These are phyloP conservation scores for Staphylotrichum longicolle DNA, from an alignment of 495 filamentous ascomycete species.

Conservation along the genomic window DNA sequence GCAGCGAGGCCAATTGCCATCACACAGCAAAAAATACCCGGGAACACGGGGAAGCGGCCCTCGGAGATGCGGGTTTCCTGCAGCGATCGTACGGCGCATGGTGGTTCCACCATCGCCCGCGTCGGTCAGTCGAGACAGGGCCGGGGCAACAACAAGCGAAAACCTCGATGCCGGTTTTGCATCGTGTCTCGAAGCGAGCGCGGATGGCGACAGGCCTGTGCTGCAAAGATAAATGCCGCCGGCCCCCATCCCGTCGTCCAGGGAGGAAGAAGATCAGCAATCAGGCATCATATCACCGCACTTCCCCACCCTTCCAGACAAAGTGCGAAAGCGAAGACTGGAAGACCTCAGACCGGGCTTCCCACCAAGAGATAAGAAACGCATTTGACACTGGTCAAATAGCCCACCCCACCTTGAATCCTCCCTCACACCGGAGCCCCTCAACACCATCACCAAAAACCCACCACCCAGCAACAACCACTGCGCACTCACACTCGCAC, in stretches of 20 bases:
- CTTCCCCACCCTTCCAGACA: background rate
- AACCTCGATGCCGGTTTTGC: background rate
- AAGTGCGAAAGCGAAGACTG: background rate
- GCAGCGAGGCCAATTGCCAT: background rate
- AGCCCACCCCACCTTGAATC: no score
- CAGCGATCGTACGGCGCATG: slow-evolving; percentile 15
- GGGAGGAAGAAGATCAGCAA: background rate
- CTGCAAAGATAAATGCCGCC: slow-evolving; percentile 16
- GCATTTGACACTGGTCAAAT: no score
- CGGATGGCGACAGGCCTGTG: background rate
- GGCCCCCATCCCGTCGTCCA: background rate
- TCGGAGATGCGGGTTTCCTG: slow-evolving; percentile 20
- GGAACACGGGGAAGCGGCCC: slow-evolving; percentile 5
- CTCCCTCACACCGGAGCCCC: no score
- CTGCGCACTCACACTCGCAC: background rate
- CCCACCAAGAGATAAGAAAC: no score
- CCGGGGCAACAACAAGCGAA: background rate
- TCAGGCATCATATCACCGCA: background rate
- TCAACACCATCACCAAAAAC: background rate
- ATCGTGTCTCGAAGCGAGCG: background rate
- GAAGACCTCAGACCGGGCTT: no score
- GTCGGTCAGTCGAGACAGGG: slow-evolving; percentile 7
- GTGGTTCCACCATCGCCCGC: slow-evolving; percentile 21
- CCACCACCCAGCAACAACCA: background rate
- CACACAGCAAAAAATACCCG: background rate